Percentiles rank a stretch among this genome's conserved stretches.
These are phyloP conservation scores for Phytophthora pini DNA, from an alignment of 352 stramenopile genomes.

Conservation along the genomic window DNA sequence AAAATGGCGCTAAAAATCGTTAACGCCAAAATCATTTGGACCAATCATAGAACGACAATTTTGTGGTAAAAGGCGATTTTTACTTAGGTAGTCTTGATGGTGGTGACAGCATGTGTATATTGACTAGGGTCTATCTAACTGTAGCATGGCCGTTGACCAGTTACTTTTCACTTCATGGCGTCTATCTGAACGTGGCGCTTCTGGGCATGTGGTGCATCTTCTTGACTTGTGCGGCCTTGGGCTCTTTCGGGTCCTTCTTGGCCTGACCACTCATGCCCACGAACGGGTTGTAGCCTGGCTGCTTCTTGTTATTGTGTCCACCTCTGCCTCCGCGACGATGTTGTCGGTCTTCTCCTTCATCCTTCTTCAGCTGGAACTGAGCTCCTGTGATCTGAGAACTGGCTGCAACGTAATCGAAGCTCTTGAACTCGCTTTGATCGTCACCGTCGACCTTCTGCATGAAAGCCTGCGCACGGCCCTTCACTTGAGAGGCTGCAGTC, in stretches of 20 bases:
- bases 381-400: slow-evolving; percentile 49
- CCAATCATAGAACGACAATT: slow-evolving; percentile 16
- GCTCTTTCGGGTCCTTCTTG: slow-evolving; percentile 35
- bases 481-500: slow-evolving; percentile 40
- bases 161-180: background rate
- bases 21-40: background rate
- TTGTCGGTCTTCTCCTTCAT: slow-evolving; percentile 25
- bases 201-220: slow-evolving; percentile 87
- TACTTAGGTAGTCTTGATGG: slow-evolving; percentile 4
- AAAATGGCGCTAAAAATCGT: slow-evolving; percentile 29
- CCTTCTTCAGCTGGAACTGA: slow-evolving; percentile 58
- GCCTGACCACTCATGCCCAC: slow-evolving; percentile 57
- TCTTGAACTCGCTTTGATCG: slow-evolving; percentile 29
- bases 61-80: background rate
- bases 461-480: slow-evolving; percentile 49
- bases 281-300: slow-evolving; percentile 79
- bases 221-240: slow-evolving; percentile 56
- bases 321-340: slow-evolving; percentile 20
- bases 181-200: slow-evolving; percentile 87
- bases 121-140: slow-evolving; percentile 17
- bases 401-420: slow-evolving; percentile 67
- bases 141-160: slow-evolving; percentile 6
- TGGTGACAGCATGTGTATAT: slow-evolving; percentile 15
- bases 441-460: slow-evolving; percentile 51
- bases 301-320: slow-evolving; percentile 49